Conservation (phyloP, 768 basidiomycete genomes). For the Crassisporium funariophilum region DNA sequence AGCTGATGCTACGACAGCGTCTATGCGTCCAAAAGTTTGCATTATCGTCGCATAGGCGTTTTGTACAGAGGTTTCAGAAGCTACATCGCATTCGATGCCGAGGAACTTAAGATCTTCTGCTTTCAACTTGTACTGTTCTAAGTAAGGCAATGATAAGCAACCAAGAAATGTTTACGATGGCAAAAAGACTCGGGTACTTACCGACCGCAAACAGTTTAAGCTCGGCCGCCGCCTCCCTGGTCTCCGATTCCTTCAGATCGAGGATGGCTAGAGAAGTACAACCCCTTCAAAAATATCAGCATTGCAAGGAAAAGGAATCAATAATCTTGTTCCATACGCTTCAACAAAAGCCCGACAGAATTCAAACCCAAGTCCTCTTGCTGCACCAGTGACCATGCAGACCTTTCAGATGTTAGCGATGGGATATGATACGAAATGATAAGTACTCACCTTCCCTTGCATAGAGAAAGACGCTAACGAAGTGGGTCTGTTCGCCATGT, state of each 20-base stretch:
- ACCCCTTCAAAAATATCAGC: slow-evolving; percentile 49
- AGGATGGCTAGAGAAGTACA: slow-evolving; percentile 80
- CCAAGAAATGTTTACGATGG: neutral
- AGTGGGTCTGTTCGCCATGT: slow-evolving; percentile 34
- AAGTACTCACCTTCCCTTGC: slow-evolving; percentile 60
- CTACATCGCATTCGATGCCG: slow-evolving; percentile 86
- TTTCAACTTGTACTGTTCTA: slow-evolving; percentile 58
- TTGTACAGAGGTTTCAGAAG: slow-evolving; percentile 78
- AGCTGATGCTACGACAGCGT: slow-evolving; percentile 87
- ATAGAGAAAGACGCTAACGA: slow-evolving; percentile 80
- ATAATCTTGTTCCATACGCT: slow-evolving; percentile 51
- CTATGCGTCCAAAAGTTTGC: slow-evolving; percentile 67
- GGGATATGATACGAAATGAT: neutral
- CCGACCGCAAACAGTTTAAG: slow-evolving; percentile 42
- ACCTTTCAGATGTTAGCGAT: slow-evolving; percentile 49
- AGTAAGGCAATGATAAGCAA: slow-evolving; percentile 18
- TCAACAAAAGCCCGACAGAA: slow-evolving; percentile 90
- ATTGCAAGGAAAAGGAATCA: neutral
- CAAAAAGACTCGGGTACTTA: slow-evolving; percentile 4
- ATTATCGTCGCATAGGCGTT: slow-evolving; percentile 68
- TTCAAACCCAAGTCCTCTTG: slow-evolving; percentile 86
- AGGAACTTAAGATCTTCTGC: slow-evolving; percentile 64
- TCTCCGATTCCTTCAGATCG: slow-evolving; percentile 76
- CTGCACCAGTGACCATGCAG: slow-evolving; percentile 91
- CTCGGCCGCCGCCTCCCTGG: slow-evolving; percentile 66